phyloP scores from a whole-genome alignment of 768 basidiomycete genomes.

The Trametes elegans region DNA sequence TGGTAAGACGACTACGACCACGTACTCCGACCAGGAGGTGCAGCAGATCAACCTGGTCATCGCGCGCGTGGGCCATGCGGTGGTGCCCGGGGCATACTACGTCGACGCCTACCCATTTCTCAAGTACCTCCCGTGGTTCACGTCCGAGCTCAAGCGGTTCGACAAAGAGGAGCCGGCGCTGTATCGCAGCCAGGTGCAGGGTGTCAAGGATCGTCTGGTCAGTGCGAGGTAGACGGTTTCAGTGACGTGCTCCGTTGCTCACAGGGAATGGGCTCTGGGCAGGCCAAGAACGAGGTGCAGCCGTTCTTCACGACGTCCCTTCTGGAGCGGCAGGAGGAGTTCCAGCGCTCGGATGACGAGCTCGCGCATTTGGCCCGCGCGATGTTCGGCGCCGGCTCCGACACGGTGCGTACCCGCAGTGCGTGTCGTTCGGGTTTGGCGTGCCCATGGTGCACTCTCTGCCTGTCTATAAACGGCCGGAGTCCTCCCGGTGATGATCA shows the following conservation, averaged over 20 bases:
- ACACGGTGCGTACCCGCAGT: constrained; percentile 24
- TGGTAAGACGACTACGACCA: constrained; percentile 38
- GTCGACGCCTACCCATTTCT: constrained; percentile 39
- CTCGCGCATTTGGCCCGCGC: constrained; percentile 39
- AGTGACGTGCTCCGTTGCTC: not conserved
- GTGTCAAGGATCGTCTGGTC: constrained; percentile 12
- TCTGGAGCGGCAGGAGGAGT: constrained; percentile 35
- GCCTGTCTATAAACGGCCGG: not conserved
- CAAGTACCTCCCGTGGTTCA: constrained; percentile 53
- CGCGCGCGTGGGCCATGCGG: constrained; percentile 34
- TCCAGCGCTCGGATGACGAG: constrained; percentile 34
- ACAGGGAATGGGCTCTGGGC: not conserved
- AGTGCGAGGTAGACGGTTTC: not conserved
- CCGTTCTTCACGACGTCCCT: constrained; percentile 37
- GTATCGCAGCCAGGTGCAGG: constrained; percentile 32
- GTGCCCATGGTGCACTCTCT: too few relatives aligned
- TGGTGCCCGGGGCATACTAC: constrained; percentile 36
- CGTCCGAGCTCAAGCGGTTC: constrained; percentile 51
- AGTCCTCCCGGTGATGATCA: constrained; percentile 24
- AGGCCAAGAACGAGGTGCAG: constrained; percentile 27
- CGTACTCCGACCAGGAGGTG: constrained; percentile 37
- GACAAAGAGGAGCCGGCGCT: constrained; percentile 42
- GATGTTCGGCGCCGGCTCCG: constrained; percentile 43
- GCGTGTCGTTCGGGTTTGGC: too few relatives aligned
- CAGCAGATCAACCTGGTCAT: constrained; percentile 33